A percentile compares a stretch with the other conserved stretches of the same genome.
Conservation (phyloP, 768 basidiomycete species). For the Kwoniella dejecticola region DNA sequence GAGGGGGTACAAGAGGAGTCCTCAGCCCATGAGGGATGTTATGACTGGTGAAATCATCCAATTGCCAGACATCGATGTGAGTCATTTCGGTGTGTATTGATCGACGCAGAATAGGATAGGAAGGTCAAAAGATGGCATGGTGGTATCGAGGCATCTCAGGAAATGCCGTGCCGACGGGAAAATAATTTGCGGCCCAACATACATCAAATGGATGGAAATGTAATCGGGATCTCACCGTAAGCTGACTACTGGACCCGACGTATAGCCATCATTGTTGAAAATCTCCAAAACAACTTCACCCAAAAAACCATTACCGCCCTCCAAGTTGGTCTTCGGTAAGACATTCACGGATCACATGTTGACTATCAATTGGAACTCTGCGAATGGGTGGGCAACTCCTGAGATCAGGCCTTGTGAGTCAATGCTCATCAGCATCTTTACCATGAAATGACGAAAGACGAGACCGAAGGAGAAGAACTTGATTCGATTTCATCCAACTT, state of each 20-base stretch:
- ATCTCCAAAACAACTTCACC: slow-evolving; percentile 58
- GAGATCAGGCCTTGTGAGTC: slow-evolving; percentile 78
- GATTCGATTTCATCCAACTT: too few relatives aligned
- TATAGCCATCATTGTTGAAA: slow-evolving; percentile 43
- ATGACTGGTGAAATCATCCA: slow-evolving; percentile 63
- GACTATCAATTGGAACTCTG: slow-evolving; percentile 69
- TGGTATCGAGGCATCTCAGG: too few relatives aligned
- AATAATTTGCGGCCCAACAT: too few relatives aligned
- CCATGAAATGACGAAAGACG: too few relatives aligned
- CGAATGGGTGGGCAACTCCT: slow-evolving; percentile 78
- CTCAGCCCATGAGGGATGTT: slow-evolving; percentile 53
- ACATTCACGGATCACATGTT: slow-evolving; percentile 87
- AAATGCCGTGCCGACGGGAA: too few relatives aligned
- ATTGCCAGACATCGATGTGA: slow-evolving; percentile 63
- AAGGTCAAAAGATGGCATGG: too few relatives aligned
- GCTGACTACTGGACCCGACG: background rate
- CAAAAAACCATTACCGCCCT: slow-evolving; percentile 66
- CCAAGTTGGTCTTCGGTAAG: slow-evolving; percentile 76
- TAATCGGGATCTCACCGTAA: too few relatives aligned
- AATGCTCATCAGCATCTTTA: background rate
- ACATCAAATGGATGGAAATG: too few relatives aligned
- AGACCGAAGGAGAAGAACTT: too few relatives aligned
- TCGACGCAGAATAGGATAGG: too few relatives aligned
- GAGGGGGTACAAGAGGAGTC: slow-evolving; percentile 26
- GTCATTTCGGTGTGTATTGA: slow-evolving; percentile 18